Base-by-base conservation (phyloP, 2,329 filamentous ascomycete species). In the Aureobasidium sp. region DNA sequence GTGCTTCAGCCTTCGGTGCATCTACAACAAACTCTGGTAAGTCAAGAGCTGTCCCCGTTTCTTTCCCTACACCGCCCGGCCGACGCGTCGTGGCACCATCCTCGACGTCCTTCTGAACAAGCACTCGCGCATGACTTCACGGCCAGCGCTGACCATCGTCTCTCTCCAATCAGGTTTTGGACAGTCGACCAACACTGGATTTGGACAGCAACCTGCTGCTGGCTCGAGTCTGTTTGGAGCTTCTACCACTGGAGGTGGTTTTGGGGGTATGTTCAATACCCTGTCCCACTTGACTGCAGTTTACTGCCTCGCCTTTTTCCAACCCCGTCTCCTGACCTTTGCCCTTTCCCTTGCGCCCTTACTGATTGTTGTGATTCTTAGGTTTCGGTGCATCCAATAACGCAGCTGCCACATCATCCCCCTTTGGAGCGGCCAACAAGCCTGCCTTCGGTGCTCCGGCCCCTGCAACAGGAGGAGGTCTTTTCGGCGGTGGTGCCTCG, bases 201-300 rank as follows among this genome's bases (percentile, higher is more conserved):
- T 65, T 40, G 64, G 64, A 21, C 51, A 63, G n/a, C 61, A 64
- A 54, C 66, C 65, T 42, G 65, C 66, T 19, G 67, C 75, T 31
- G 64, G 65, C 21, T 63, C 64, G 45, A 65, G 66, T n/a, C 49
- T 69, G 3, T 70, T 70, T 54, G 74, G 74, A 51, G 69, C 69
- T 23, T 68, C 68, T 60, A 77, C 70, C 63, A 77, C 64, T 13
- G 31, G 31, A 46, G 60, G 64, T n/a, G 60, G 54, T 13, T 62
- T 62, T 37, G 61, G 63, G 37, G 63, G 63, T 64, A 63, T 49
- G 53, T 57, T 31, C 35, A 25, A 51, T 17, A 19, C 29, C 23
- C 49, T 25, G 43, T 40, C 31, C 21, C 25, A 7, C 25, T 19
- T 23, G n/a, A 35, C 13, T 42, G 19, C 49, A 43, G 19, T 4